These are phyloP conservation scores for Mucor sp. DNA, from an alignment of 371 early-diverging fungal species.

Conservation along the genomic window DNA sequence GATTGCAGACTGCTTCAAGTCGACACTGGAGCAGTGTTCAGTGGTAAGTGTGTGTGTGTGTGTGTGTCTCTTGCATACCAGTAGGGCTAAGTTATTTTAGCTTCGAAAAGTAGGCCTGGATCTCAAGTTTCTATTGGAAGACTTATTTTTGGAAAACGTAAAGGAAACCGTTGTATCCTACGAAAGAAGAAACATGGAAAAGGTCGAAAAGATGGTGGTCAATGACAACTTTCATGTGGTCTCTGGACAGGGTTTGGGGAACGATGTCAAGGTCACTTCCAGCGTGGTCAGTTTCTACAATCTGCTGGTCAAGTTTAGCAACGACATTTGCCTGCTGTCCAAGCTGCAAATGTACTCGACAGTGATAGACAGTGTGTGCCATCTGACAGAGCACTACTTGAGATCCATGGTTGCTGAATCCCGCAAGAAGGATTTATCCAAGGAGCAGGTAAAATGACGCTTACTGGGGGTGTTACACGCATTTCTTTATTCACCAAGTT, in stretches of 20 bases:
- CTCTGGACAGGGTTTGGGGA: slow-evolving; percentile 58
- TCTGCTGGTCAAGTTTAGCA: slow-evolving; percentile 77
- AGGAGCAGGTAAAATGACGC: slow-evolving; percentile 40
- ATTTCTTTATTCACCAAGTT: background rate
- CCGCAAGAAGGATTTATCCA: slow-evolving; percentile 26
- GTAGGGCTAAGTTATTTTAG: too few species aligned
- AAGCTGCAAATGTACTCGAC: slow-evolving; percentile 60
- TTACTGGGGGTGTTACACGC: background rate
- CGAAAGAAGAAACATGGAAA: slow-evolving; percentile 52
- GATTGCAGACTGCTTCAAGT: slow-evolving; percentile 83
- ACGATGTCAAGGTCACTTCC: slow-evolving; percentile 53
- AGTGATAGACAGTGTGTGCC: slow-evolving; percentile 41
- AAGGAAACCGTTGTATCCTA: slow-evolving; percentile 67
- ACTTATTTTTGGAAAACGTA: slow-evolving; percentile 74
- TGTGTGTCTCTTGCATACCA: too few species aligned
- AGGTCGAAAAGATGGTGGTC: slow-evolving; percentile 58
- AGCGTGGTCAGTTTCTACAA: slow-evolving; percentile 68
- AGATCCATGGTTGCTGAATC: slow-evolving; percentile 41
- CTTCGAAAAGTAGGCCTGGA: slow-evolving; percentile 80
- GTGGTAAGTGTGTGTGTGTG: too few species aligned
- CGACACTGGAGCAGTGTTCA: slow-evolving; percentile 72
- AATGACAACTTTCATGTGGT: slow-evolving; percentile 66
- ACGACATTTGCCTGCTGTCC: slow-evolving; percentile 73
- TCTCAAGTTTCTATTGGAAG: slow-evolving; percentile 82
- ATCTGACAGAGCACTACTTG: slow-evolving; percentile 47